Percentiles rank a stretch among this genome's conserved stretches.
These are phyloP conservation scores for Citrus sp. DNA, from an alignment of 345 rosid genomes.

Conservation along the genomic window DNA sequence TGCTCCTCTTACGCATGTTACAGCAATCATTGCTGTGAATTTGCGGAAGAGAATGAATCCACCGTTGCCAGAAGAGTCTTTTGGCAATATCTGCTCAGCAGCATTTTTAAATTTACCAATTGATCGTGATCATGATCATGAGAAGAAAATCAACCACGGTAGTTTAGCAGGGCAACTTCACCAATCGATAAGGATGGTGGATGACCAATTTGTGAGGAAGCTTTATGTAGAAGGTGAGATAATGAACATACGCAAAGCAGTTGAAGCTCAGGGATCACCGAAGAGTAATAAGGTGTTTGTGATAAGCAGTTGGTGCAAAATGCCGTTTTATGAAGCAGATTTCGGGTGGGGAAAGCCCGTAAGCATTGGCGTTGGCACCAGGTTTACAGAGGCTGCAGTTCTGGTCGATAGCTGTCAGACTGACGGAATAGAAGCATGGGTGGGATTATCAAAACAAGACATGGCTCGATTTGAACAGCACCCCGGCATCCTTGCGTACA, in stretches of 20 bases:
- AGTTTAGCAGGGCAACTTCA: neutral
- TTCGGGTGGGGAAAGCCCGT: neutral
- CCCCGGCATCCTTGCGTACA: slow-evolving; percentile 13
- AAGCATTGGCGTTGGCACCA: neutral
- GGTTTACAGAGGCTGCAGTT: neutral
- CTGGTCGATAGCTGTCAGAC: slow-evolving; percentile 2
- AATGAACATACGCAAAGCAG: neutral
- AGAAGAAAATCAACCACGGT: neutral
- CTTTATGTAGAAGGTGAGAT: neutral
- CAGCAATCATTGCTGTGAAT: neutral
- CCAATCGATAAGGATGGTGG: neutral
- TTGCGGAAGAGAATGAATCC: neutral
- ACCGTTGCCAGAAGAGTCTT: neutral
- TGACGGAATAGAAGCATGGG: slow-evolving; percentile 30
- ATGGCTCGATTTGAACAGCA: slow-evolving; percentile 18
- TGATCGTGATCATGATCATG: neutral
- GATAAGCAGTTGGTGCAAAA: neutral
- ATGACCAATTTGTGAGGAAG: neutral
- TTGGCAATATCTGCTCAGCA: neutral
- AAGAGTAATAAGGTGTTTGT: neutral
- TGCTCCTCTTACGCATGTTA: neutral
- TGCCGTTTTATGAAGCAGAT: neutral
- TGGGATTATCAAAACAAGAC: slow-evolving; percentile 17
- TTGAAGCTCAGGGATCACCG: neutral
- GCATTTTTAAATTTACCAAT: neutral